Conservation (phyloP, 495 filamentous ascomycete genomes). For the Penicillium arizonense region DNA sequence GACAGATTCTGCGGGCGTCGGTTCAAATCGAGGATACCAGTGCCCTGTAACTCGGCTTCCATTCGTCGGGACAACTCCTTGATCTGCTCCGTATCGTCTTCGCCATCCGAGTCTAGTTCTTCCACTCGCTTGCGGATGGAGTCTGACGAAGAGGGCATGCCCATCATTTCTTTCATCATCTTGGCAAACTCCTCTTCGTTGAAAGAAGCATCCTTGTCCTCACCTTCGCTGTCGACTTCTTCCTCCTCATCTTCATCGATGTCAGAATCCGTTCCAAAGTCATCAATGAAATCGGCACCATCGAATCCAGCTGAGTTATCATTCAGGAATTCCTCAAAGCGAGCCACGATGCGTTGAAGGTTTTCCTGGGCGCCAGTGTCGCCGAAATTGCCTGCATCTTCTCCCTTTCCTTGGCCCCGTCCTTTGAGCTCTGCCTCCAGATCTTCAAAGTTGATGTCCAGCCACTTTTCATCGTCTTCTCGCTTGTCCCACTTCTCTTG, state of each 20-base stretch:
- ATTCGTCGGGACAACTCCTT: conserved; percentile 70
- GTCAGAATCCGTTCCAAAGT: conserved; percentile 57
- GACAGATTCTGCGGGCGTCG: conserved; percentile 25
- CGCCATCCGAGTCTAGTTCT: conserved; percentile 46
- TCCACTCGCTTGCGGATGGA: conserved; percentile 36
- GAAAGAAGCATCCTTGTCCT: conserved; percentile 76
- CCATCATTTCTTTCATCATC: conserved; percentile 97
- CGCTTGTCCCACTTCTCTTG: conserved; percentile 56
- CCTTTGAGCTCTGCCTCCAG: conserved; percentile 80
- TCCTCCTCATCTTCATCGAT: conserved; percentile 60
- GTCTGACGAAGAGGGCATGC: conserved; percentile 54
- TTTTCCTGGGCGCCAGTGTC: conserved; percentile 78
- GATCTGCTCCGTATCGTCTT: conserved; percentile 69
- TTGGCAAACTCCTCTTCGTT: conserved; percentile 79
- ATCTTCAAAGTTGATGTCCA: conserved; percentile 87
- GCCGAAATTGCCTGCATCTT: conserved; percentile 60
- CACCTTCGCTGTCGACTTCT: conserved; percentile 51
- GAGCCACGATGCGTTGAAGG: conserved; percentile 81
- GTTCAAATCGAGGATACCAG: conserved; percentile 72
- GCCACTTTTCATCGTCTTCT: conserved; percentile 86
- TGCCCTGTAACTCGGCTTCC: conserved; percentile 75
- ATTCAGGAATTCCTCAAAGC: conserved; percentile 91
- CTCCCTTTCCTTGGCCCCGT: conserved; percentile 33
- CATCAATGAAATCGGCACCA: conserved; percentile 70
- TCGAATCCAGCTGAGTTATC: conserved; percentile 78